Conservation (phyloP, 768 basidiomycete genomes). For the Mycena rosella region DNA sequence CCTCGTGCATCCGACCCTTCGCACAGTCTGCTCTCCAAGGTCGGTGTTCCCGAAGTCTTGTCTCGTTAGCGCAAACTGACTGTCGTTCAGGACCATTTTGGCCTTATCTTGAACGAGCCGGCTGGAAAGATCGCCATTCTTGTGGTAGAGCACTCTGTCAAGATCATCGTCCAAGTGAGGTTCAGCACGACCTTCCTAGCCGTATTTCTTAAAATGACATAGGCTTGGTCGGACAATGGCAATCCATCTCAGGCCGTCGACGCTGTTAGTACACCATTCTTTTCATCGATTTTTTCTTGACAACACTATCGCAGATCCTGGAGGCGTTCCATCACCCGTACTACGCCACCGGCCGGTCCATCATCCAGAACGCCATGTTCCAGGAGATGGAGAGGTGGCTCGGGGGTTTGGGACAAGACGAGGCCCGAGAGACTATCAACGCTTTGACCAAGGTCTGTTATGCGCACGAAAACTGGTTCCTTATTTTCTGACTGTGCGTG, state of each 20-base stretch:
- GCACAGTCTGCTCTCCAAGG: slow-evolving; percentile 80
- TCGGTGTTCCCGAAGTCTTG: slow-evolving; percentile 36
- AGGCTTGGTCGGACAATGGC: slow-evolving; percentile 65
- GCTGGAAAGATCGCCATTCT: slow-evolving; percentile 80
- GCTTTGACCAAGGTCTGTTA: slow-evolving; percentile 64
- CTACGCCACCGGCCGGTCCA: slow-evolving; percentile 65
- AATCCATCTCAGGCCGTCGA: slow-evolving; percentile 61
- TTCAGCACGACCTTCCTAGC: neutral
- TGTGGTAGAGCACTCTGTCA: slow-evolving; percentile 73
- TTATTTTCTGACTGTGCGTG: neutral
- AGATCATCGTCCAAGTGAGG: slow-evolving; percentile 65
- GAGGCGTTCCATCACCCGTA: slow-evolving; percentile 81
- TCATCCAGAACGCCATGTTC: slow-evolving; percentile 73
- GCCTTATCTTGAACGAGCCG: slow-evolving; percentile 78
- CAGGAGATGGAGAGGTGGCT: slow-evolving; percentile 68
- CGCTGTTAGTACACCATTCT: slow-evolving; percentile 47
- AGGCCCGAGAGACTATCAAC: slow-evolving; percentile 57
- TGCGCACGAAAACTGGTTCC: neutral
- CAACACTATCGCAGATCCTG: slow-evolving; percentile 55
- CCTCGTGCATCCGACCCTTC: slow-evolving; percentile 78
- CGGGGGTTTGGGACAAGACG: slow-evolving; percentile 58
- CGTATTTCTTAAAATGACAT: neutral
- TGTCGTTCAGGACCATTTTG: slow-evolving; percentile 72
- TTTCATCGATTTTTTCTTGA: neutral
- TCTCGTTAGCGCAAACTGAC: slow-evolving; percentile 9